Percentiles rank a stretch among this genome's conserved stretches.
Conservation (phyloP, 2,329 filamentous ascomycete species). For the Dothistroma pini region DNA sequence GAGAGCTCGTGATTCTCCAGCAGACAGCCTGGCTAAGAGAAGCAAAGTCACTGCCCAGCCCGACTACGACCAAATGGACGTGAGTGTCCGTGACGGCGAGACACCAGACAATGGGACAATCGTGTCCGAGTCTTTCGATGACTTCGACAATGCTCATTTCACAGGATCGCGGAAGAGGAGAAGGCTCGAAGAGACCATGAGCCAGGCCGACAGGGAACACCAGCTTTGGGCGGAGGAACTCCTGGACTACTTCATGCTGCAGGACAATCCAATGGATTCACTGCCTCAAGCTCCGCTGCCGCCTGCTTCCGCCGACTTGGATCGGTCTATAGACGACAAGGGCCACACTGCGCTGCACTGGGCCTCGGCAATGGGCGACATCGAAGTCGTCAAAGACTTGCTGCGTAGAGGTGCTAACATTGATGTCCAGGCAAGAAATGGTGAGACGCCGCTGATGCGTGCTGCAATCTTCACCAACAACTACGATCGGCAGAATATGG, state of each 20-base stretch:
- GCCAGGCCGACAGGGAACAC: constrained; percentile 73
- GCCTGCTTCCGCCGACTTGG: constrained; percentile 79
- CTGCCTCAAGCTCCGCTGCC: constrained; percentile 69
- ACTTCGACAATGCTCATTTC: constrained; percentile 71
- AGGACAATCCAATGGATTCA: constrained; percentile 51
- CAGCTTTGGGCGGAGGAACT: constrained; percentile 89
- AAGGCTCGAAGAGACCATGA: constrained; percentile 58
- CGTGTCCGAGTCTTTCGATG: constrained; percentile 77
- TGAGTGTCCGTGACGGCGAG: constrained; percentile 53
- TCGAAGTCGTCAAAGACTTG: constrained; percentile 85
- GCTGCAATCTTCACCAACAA: constrained; percentile 97
- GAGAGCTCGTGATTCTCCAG: constrained; percentile 7
- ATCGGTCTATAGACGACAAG: constrained; percentile 90
- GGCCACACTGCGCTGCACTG: constrained; percentile 92
- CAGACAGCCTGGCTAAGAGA: constrained; percentile 39
- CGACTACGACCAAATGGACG: constrained; percentile 31
- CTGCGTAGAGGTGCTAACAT: constrained; percentile 75
- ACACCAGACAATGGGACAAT: constrained; percentile 80
- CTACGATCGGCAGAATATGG: constrained; percentile 88
- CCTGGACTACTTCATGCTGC: constrained; percentile 89
- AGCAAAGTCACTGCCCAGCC: constrained; percentile 59
- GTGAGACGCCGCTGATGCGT: constrained; percentile 89
- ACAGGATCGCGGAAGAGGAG: constrained; percentile 68
- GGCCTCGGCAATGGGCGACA: constrained; percentile 95
- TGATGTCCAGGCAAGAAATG: constrained; percentile 58